Conservation (phyloP, 2,329 filamentous ascomycete species). For the Camptophora hylomeconis region DNA sequence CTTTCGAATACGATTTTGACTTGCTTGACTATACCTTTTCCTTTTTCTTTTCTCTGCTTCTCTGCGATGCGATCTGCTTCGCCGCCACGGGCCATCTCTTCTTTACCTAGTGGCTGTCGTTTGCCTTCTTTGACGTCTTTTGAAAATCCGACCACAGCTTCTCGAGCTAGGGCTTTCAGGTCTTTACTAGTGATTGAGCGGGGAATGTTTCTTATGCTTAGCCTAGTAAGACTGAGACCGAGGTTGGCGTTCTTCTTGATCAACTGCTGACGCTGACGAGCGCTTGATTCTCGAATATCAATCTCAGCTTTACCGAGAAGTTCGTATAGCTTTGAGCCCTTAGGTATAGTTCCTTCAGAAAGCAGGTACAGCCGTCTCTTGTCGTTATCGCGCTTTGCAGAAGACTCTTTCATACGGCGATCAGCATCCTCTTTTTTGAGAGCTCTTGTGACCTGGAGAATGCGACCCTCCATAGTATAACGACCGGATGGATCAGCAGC, state of each 20-base stretch:
- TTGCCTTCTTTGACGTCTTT: constrained; percentile 70
- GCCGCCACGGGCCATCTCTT: constrained; percentile 70
- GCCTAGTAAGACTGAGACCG: constrained; percentile 75
- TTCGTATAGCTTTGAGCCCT: constrained; percentile 64
- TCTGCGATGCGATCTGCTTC: constrained; percentile 73
- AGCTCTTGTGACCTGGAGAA: constrained; percentile 71
- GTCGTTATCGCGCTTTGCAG: constrained; percentile 57
- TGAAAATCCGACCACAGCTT: constrained; percentile 90
- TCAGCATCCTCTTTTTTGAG: constrained; percentile 72
- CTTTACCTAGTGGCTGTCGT: constrained; percentile 70
- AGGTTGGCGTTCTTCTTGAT: constrained; percentile 84
- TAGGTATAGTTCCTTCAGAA: constrained; percentile 68
- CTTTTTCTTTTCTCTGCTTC: constrained; percentile 62
- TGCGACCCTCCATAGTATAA: constrained; percentile 82
- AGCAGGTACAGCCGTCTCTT: constrained; percentile 83
- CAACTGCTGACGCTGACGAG: constrained; percentile 74
- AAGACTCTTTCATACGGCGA: constrained; percentile 58
- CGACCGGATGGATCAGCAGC: constrained; percentile 65
- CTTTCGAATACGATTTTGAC: constrained; percentile 93
- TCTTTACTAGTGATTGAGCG: constrained; percentile 72
- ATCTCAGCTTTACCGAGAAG: constrained; percentile 66
- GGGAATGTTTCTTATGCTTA: constrained; percentile 85
- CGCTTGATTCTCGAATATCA: constrained; percentile 76
- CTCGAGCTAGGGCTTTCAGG: constrained; percentile 77
- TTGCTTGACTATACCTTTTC: constrained; percentile 79